Conservation (phyloP, 169 alveolate genomes). For the Cyclospora cayetanensis region DNA sequence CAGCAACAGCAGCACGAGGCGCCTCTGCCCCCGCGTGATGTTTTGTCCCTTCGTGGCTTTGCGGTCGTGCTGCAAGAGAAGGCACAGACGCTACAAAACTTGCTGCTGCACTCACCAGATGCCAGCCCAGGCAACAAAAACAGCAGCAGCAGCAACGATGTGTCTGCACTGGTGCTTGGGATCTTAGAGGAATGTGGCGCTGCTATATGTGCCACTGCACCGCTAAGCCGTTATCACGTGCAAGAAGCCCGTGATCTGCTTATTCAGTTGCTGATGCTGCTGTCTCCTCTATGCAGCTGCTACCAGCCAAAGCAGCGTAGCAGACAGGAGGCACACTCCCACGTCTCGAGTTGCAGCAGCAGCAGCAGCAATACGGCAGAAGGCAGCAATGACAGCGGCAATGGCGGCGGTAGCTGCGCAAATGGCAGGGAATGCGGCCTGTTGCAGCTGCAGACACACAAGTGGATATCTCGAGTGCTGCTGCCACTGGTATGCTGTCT, state of each 20-base stretch:
- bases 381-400: not conserved
- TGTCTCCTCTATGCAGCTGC: constrained; percentile 43
- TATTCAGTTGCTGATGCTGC: constrained; percentile 36
- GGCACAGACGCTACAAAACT: not conserved
- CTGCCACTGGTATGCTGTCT: constrained; percentile 30
- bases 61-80: not conserved
- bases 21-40: not conserved
- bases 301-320: constrained; percentile 25
- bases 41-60: not conserved
- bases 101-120: not conserved
- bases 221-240: not conserved
- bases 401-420: not conserved
- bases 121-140: not conserved
- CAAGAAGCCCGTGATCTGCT: not conserved
- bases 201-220: constrained; percentile 5
- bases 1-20: constrained; percentile 24
- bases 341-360: not conserved
- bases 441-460: not conserved
- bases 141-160: constrained; percentile 8
- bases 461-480: not conserved
- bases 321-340: not conserved
- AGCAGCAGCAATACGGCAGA: constrained; percentile 19
- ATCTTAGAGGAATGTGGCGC: constrained; percentile 10
- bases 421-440: not conserved
- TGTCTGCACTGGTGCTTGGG: not conserved